Percentiles rank a stretch among this genome's conserved stretches.
phyloP scores from a whole-genome alignment of 352 stramenopile species.

The Phytophthora fragariaefolia region DNA sequence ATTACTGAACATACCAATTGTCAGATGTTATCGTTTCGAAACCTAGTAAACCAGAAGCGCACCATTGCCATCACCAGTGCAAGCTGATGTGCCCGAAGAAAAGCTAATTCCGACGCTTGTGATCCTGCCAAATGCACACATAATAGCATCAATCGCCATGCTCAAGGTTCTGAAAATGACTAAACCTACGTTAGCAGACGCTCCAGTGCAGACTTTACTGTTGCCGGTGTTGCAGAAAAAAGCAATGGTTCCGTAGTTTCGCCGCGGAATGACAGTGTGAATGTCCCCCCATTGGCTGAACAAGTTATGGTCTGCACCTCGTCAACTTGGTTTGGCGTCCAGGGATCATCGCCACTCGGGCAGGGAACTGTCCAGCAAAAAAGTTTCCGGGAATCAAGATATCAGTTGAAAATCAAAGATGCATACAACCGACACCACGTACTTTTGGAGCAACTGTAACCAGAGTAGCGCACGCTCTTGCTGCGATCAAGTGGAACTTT shows the following conservation, averaged over 20 bases:
- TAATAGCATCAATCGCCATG: constrained; percentile 1
- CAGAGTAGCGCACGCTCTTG: constrained; percentile 56
- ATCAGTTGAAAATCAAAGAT: not conserved
- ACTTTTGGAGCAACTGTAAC: constrained; percentile 85
- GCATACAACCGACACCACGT: constrained; percentile 11
- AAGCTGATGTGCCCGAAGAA: constrained; percentile 44
- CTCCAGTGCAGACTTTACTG: constrained; percentile 56
- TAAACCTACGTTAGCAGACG: constrained; percentile 58
- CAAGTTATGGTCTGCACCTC: constrained; percentile 86
- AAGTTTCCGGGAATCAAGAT: not conserved
- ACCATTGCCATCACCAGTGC: constrained; percentile 54
- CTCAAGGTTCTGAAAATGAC: not conserved
- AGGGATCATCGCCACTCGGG: constrained; percentile 88
- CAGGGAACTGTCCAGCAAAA: constrained; percentile 57
- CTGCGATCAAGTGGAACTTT: constrained; percentile 68
- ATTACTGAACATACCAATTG: constrained; percentile 32
- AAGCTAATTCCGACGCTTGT: constrained; percentile 56
- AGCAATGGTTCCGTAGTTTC: constrained; percentile 58
- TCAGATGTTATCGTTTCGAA: not conserved
- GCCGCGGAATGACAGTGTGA: constrained; percentile 82
- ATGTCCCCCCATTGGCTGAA: constrained; percentile 67
- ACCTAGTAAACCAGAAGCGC: not conserved
- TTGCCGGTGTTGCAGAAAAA: constrained; percentile 27
- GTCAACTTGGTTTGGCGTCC: constrained; percentile 71
- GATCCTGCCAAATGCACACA: constrained; percentile 42